Evolutionary conservation across 345 rosid genomes (phyloP).

Genomic region (Arabidopsis thaliana): DNA sequence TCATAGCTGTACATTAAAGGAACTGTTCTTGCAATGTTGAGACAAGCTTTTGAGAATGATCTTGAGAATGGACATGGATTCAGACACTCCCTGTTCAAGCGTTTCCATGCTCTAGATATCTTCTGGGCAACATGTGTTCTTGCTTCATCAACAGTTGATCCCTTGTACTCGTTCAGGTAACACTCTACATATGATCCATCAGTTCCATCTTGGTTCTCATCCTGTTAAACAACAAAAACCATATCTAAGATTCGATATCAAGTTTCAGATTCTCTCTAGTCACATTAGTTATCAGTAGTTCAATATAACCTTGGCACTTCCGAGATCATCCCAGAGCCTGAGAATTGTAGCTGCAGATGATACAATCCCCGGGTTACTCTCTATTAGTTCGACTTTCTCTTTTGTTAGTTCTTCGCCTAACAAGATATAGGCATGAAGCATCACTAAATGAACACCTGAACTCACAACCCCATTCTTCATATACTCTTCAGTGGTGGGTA

Average conservation of each 20-base stretch:
- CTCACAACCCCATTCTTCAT: conserved; percentile 62
- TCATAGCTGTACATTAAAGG: conserved; percentile 56
- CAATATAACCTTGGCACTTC: conserved; percentile 57
- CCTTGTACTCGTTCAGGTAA: conserved; percentile 53
- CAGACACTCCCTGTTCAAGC: conserved; percentile 56
- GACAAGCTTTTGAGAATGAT: conserved; percentile 44
- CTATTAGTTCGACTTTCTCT: conserved; percentile 46
- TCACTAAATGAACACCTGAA: conserved; percentile 56
- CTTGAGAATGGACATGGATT: conserved; percentile 31
- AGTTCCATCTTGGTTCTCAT: conserved; percentile 59
- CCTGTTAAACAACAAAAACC: conserved; percentile 41
- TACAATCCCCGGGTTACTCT: conserved; percentile 46
- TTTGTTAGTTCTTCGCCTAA: conserved; percentile 48
- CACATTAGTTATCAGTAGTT: conserved; percentile 4
- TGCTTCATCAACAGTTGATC: conserved; percentile 42
- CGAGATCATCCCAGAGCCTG: conserved; percentile 68
- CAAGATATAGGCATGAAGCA: conserved; percentile 58
- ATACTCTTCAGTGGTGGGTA: conserved; percentile 55
- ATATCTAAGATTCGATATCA: background rate
- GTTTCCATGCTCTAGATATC: conserved; percentile 66
- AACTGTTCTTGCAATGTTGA: conserved; percentile 54
- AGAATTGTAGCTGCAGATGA: conserved; percentile 56
- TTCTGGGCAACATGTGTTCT: conserved; percentile 40
- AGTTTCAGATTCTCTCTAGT: conserved; percentile 5
- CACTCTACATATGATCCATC: conserved; percentile 71